Base-by-base conservation (phyloP, 805 yeast species). In the Wickerhamiella qilinensis region DNA sequence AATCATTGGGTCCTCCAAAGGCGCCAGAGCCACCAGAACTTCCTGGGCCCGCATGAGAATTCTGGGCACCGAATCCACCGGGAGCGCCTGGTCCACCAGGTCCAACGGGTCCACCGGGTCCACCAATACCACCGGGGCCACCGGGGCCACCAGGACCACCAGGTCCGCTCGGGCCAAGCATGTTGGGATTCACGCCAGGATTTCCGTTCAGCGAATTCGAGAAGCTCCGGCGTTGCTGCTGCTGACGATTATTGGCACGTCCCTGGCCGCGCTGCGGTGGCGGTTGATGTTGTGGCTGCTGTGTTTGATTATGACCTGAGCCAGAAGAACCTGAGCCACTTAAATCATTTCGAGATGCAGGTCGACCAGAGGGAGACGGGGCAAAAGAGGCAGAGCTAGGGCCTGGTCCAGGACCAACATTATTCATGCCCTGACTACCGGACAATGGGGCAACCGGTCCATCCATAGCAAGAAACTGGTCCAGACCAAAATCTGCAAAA, bases 81-180 rank as follows among this genome's bases (percentile, higher is more conserved):
- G 35, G 36, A 30, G 37, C 32, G 4, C 32, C 36, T 11, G 42
- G 38, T 20, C 36, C 35, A 15, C 37, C 35, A 19, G 30, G 40
- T 5, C 33, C 45, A 19, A 38, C 36, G 18, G 37, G 36, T 19
- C 39, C 37, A 25, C 34, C 35, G 31, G 44, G 38, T 22, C 36
- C 38, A 17, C 30, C 28, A 16, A 33, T 33, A 3, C 39, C 39
- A 17, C 33, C 30, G 16, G 33, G 38, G 8, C 35, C 35, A 20
- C 27, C 19, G 25, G 21, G 16, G 27, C 27, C 19, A 25, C 27
- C 27, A n/a, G 16, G 35, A 20, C 35, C 35, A 12, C 21, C 21
- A 3, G 21, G 30, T 22, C 36, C 36, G n/a, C 20, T 4, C 6
- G 37, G 32, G 33, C 32, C 33, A 19, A 21, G 33, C 3, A 27